Evolutionary conservation across 495 filamentous ascomycete species (phyloP).

Genomic region (Tuber microsphaerosporum): DNA sequence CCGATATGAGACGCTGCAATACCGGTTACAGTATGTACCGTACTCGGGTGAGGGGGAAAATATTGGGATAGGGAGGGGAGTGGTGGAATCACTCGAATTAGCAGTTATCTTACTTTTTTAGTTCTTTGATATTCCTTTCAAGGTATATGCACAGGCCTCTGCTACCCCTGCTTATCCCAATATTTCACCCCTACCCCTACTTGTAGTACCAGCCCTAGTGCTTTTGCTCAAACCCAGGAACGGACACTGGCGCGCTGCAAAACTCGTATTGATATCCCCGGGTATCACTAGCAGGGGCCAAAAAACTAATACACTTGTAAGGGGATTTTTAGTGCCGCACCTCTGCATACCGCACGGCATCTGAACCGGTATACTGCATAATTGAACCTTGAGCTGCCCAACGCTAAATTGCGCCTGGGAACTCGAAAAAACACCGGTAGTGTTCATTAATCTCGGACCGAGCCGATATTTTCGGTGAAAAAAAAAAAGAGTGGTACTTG

Average conservation of each 20-base stretch:
- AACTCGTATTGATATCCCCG: neutral
- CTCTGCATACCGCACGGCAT: neutral
- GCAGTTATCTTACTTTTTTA: too few species aligned
- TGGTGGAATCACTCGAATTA: too few species aligned
- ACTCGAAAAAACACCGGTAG: neutral
- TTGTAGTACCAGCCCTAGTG: too few species aligned
- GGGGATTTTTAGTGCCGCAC: neutral
- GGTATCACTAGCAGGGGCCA: neutral
- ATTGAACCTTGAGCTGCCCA: neutral
- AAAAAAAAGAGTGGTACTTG: neutral
- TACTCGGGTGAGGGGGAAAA: too few species aligned
- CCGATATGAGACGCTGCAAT: too few species aligned
- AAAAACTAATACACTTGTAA: neutral
- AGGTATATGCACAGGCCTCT: too few species aligned
- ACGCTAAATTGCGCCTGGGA: neutral
- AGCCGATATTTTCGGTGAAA: neutral
- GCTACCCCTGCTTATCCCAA: too few species aligned
- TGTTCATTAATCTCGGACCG: neutral
- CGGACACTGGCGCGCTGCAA: neutral
- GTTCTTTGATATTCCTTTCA: too few species aligned
- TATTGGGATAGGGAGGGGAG: too few species aligned
- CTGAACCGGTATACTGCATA: neutral
- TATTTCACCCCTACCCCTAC: too few species aligned
- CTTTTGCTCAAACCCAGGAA: neutral
- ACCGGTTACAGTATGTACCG: too few species aligned